A percentile compares a stretch with the other conserved stretches of the same genome.
These are phyloP conservation scores for Nepenthes gracilis DNA, from an alignment of 148 eudicot species.

Conservation along the genomic window DNA sequence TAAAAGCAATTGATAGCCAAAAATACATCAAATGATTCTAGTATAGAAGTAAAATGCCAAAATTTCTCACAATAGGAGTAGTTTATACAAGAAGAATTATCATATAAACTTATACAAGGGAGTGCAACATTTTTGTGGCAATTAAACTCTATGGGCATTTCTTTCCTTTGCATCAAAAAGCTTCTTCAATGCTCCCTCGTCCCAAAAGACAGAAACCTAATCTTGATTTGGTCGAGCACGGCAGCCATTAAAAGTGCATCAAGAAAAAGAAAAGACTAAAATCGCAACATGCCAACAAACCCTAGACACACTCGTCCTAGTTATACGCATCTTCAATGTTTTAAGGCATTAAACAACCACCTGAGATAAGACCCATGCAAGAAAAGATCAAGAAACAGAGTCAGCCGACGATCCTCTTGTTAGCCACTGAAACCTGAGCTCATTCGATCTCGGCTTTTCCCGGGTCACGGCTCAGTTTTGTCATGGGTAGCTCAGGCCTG, in stretches of 20 bases:
- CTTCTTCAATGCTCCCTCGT: constrained; percentile 7
- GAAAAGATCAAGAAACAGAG: too few species aligned
- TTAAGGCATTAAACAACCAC: constrained; percentile 3
- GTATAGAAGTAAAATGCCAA: background rate
- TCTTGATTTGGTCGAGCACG: background rate
- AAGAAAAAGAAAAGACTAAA: constrained; percentile 8
- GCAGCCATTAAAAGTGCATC: background rate
- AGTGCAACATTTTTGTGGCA: constrained; percentile 4
- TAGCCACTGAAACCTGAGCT: too few species aligned
- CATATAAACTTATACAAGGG: background rate
- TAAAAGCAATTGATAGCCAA: too few species aligned
- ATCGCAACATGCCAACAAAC: background rate
- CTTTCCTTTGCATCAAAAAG: constrained; percentile 4
- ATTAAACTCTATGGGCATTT: background rate
- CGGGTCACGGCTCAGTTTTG: constrained; percentile 6
- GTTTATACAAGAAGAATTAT: constrained; percentile 4
- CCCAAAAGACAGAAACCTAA: constrained; percentile 5
- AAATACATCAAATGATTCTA: too few species aligned
- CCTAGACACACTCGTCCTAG: constrained; percentile 14
- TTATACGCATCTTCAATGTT: constrained; percentile 36
- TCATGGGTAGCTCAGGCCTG: constrained; percentile 1
- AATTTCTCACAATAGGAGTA: constrained; percentile 3
- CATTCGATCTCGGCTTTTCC: background rate
- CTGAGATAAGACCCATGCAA: background rate
- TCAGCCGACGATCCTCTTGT: too few species aligned